Percentiles rank a stretch among this genome's conserved stretches.
phyloP scores from a whole-genome alignment of 2,329 filamentous ascomycete genomes.

The Colletotrichum sp. region DNA sequence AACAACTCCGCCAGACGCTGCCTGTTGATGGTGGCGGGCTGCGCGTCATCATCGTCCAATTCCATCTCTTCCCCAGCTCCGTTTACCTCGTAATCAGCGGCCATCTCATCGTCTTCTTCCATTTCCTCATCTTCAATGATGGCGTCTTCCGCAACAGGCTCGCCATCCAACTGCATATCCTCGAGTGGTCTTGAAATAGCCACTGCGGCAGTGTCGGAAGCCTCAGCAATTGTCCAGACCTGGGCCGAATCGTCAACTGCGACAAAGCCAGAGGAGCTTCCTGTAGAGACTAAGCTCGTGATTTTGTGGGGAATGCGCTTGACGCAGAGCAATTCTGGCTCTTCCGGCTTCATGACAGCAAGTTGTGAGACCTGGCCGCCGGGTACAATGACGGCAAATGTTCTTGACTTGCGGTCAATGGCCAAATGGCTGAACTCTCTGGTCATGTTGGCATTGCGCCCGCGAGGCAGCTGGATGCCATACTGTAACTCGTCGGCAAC shows the following conservation, averaged over 20 bases:
- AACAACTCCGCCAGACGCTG: conserved; percentile 75
- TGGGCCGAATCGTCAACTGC: conserved; percentile 78
- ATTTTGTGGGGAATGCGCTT: conserved; percentile 63
- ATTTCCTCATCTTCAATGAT: conserved; percentile 30
- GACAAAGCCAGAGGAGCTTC: conserved; percentile 73
- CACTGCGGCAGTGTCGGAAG: conserved; percentile 58
- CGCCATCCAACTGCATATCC: conserved; percentile 51
- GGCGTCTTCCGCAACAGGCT: conserved; percentile 26
- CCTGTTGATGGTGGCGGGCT: conserved; percentile 67
- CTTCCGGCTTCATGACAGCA: conserved; percentile 69
- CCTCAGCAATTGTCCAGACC: conserved; percentile 67
- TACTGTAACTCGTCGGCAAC: conserved; percentile 78
- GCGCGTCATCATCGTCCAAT: conserved; percentile 53
- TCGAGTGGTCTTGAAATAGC: conserved; percentile 60
- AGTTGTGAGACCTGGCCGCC: conserved; percentile 57
- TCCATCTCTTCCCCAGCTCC: conserved; percentile 46
- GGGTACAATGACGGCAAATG: conserved; percentile 68
- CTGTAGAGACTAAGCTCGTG: conserved; percentile 69
- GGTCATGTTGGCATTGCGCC: conserved; percentile 30
- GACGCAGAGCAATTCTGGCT: conserved; percentile 63
- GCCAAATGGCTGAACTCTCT: conserved; percentile 68
- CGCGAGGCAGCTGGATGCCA: conserved; percentile 60
- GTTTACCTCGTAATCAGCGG: conserved; percentile 45
- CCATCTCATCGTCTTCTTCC: conserved; percentile 44
- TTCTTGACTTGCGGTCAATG: conserved; percentile 69